Percentiles rank a stretch among this genome's conserved stretches.
These are phyloP conservation scores for Gossypioides kirkii DNA, from an alignment of 345 rosid species.

Conservation along the genomic window DNA sequence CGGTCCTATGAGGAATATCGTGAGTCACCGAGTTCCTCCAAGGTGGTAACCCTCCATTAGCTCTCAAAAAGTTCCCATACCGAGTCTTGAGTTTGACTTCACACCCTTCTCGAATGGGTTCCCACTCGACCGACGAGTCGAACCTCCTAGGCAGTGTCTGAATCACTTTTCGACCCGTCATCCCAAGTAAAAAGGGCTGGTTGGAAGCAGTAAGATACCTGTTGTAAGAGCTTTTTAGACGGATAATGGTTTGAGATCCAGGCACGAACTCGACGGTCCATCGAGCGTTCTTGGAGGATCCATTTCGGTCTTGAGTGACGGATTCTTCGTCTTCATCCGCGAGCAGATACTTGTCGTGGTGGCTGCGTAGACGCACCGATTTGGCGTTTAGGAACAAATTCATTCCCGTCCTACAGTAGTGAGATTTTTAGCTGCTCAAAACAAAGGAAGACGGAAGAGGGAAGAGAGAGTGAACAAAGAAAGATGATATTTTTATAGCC, in stretches of 20 bases:
- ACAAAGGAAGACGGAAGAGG: background rate
- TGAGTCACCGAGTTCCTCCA: conserved; percentile 80
- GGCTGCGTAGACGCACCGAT: conserved; percentile 66
- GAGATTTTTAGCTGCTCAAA: conserved; percentile 16
- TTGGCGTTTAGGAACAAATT: conserved; percentile 71
- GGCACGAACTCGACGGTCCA: conserved; percentile 71
- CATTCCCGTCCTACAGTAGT: conserved; percentile 38
- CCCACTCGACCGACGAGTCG: conserved; percentile 69
- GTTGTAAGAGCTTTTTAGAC: conserved; percentile 67
- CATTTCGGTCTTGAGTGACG: conserved; percentile 58
- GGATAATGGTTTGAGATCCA: conserved; percentile 40
- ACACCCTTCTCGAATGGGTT: conserved; percentile 55
- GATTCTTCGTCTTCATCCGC: conserved; percentile 76
- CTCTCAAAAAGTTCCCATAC: conserved; percentile 61
- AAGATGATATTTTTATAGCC: background rate
- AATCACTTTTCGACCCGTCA: conserved; percentile 70
- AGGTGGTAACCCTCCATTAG: conserved; percentile 68
- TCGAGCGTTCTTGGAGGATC: conserved; percentile 49
- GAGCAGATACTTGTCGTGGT: conserved; percentile 65
- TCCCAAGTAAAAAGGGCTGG: conserved; percentile 66
- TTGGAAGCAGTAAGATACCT: conserved; percentile 81
- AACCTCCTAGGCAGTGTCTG: conserved; percentile 49
- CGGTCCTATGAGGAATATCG: conserved; percentile 53
- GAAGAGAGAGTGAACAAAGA: background rate
- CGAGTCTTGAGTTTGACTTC: conserved; percentile 53